Evolutionary conservation across 345 rosid species (phyloP).

Genomic region (Euphorbia tirucalli): DNA sequence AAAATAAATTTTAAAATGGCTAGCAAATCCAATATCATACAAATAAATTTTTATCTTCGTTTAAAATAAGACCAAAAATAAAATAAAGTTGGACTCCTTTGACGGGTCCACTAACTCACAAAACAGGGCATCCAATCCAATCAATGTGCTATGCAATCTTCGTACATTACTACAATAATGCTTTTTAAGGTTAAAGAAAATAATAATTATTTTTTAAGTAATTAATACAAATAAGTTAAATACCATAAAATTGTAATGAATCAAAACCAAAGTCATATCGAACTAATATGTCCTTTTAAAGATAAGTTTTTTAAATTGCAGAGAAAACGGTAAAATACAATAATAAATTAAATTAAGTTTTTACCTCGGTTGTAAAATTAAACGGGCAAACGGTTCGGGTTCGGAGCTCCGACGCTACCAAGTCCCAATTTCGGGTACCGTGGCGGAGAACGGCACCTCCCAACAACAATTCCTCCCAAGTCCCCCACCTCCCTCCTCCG

Average conservation of each 20-base stretch:
- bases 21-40: too few relatives aligned
- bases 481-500: slow-evolving; percentile 53
- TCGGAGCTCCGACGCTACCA: slow-evolving; percentile 72
- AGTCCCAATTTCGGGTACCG: slow-evolving; percentile 72
- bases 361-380: slow-evolving; percentile 71
- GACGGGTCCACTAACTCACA: not conserved
- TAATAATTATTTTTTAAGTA: too few relatives aligned
- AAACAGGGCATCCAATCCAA: not conserved
- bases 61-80: not conserved
- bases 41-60: not conserved
- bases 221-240: too few relatives aligned
- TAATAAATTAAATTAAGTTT: not conserved
- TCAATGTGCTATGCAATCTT: too few relatives aligned
- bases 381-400: slow-evolving; percentile 55
- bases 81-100: slow-evolving; percentile 1
- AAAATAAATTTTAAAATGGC: too few relatives aligned
- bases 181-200: too few relatives aligned
- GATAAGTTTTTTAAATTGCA: too few relatives aligned
- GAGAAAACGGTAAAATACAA: too few relatives aligned
- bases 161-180: too few relatives aligned
- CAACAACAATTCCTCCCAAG: slow-evolving; percentile 88
- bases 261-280: too few relatives aligned
- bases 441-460: slow-evolving; percentile 93
- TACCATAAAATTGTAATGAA: too few relatives aligned
- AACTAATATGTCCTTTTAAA: too few relatives aligned